Evolutionary conservation across 345 rosid species (phyloP).

Genomic region (Eutrema japonicum): DNA sequence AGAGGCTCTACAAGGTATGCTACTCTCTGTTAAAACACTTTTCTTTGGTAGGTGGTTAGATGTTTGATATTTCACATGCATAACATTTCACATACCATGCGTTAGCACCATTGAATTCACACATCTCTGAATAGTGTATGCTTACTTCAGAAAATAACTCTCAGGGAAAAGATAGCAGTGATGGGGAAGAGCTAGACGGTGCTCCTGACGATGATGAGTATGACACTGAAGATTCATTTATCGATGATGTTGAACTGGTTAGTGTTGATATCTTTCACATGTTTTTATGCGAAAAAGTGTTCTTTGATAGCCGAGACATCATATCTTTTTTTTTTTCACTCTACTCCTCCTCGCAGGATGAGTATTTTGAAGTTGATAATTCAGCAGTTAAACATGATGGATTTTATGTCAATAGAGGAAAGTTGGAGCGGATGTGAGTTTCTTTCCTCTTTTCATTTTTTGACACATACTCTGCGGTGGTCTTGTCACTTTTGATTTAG

Average conservation of each 20-base stretch:
- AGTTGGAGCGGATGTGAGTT: constrained; percentile 86
- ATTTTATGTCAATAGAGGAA: constrained; percentile 93
- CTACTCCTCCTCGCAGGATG: constrained; percentile 65
- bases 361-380: constrained; percentile 95
- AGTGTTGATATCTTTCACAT: constrained; percentile 34
- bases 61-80: not conserved
- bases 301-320: constrained; percentile 11
- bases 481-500: constrained; percentile 12
- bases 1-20: constrained; percentile 87
- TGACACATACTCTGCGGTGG: not conserved
- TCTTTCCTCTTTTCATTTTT: constrained; percentile 16
- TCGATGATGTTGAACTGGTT: constrained; percentile 96
- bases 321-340: constrained; percentile 6
- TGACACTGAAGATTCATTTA: constrained; percentile 97
- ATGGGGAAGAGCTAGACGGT: constrained; percentile 86
- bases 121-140: constrained; percentile 15
- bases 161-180: constrained; percentile 96
- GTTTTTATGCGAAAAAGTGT: constrained; percentile 8
- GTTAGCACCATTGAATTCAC: not conserved
- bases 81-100: constrained; percentile 13
- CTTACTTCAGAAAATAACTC: constrained; percentile 35
- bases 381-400: constrained; percentile 90
- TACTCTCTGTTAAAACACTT: constrained; percentile 9
- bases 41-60: not conserved
- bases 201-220: constrained; percentile 94